Evolutionary conservation across 306 rosid genomes (phyloP).

Genomic region (Lablab purpureus): DNA sequence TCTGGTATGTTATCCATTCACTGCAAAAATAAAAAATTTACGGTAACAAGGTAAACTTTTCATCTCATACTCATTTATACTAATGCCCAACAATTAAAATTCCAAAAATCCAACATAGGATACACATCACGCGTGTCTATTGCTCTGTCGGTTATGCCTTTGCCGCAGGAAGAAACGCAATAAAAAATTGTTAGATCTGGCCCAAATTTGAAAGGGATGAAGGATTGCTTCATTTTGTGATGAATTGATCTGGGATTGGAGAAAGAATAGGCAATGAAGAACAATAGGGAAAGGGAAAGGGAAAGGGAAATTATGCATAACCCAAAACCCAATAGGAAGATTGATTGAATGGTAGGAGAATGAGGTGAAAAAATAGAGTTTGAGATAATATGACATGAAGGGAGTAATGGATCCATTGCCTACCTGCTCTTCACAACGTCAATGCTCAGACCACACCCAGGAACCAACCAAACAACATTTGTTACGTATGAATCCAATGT

Average conservation of each 20-base stretch:
- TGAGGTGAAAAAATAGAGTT: too few relatives aligned
- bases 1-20: constrained; percentile 82
- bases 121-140: background rate
- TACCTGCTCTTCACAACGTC: background rate
- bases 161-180: background rate
- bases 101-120: background rate
- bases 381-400: background rate
- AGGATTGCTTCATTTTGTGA: background rate
- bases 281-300: background rate
- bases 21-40: background rate
- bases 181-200: background rate
- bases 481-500: too few relatives aligned
- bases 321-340: background rate
- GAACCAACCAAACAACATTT: too few relatives aligned
- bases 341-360: background rate
- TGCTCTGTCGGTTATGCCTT: background rate
- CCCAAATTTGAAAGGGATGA: background rate
- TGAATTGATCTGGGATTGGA: constrained; percentile 22
- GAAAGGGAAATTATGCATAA: background rate
- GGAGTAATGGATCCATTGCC: background rate
- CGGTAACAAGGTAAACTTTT: background rate
- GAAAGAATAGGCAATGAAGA: background rate
- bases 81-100: background rate
- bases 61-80: constrained; percentile 15
- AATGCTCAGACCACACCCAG: background rate